phyloP scores from a whole-genome alignment of 192 early-diverging fungal species.

The Lobosporangium transversale region DNA sequence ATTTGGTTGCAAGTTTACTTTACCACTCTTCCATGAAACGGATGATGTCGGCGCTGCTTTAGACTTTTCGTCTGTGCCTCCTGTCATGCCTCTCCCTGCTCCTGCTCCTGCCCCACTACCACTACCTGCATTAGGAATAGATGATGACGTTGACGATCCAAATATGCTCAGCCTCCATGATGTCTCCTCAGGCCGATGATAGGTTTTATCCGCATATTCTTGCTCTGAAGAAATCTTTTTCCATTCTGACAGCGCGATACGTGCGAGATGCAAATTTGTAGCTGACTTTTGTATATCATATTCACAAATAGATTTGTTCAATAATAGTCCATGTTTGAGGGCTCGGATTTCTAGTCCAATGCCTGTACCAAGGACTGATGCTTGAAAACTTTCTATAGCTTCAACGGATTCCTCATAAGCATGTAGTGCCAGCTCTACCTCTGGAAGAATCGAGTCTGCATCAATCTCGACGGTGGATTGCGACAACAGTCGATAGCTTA shows the following conservation, averaged over 20 bases:
- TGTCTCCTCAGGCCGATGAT: slow-evolving; percentile 31
- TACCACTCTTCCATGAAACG: slow-evolving; percentile 19
- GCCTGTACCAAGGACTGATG: slow-evolving; percentile 49
- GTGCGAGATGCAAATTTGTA: slow-evolving; percentile 49
- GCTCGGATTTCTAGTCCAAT: slow-evolving; percentile 54
- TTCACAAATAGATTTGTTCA: slow-evolving; percentile 47
- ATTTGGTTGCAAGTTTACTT: slow-evolving; percentile 51
- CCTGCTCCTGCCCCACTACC: background rate
- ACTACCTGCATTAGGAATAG: background rate
- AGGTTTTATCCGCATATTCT: slow-evolving; percentile 53
- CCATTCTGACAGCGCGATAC: slow-evolving; percentile 56
- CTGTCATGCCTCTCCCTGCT: background rate
- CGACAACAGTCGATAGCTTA: slow-evolving; percentile 54
- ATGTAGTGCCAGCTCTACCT: slow-evolving; percentile 22
- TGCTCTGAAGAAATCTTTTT: slow-evolving; percentile 51
- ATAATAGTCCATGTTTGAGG: slow-evolving; percentile 37
- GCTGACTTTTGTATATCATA: slow-evolving; percentile 61
- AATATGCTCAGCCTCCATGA: slow-evolving; percentile 33
- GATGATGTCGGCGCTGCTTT: slow-evolving; percentile 1
- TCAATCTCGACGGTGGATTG: slow-evolving; percentile 41
- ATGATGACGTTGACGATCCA: background rate
- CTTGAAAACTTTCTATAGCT: slow-evolving; percentile 8
- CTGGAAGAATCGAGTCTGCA: slow-evolving; percentile 27
- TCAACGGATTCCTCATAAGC: slow-evolving; percentile 4
- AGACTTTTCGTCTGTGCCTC: slow-evolving; percentile 6